These are phyloP conservation scores for Tylopilus balloui DNA, from an alignment of 768 basidiomycete genomes.

Conservation along the genomic window DNA sequence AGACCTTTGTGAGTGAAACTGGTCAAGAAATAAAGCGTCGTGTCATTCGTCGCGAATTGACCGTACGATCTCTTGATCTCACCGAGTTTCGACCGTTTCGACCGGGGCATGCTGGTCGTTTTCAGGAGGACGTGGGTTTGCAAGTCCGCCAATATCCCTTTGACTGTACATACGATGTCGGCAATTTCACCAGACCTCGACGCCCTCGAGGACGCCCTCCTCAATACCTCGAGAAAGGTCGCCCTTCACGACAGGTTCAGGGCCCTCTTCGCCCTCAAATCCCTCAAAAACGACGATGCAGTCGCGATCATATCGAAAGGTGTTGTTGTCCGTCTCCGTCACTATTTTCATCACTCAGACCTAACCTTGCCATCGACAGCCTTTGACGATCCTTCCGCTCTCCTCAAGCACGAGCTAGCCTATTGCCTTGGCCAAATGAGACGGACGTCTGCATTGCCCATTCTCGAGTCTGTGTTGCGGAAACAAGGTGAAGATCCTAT, in stretches of 20 bases:
- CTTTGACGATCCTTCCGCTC: slow-evolving; percentile 79
- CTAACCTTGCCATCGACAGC: slow-evolving; percentile 41
- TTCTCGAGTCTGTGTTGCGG: slow-evolving; percentile 71
- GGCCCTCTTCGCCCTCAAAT: slow-evolving; percentile 88
- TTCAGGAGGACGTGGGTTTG: slow-evolving; percentile 26
- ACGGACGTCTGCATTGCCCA: slow-evolving; percentile 64
- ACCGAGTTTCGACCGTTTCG: slow-evolving; percentile 88
- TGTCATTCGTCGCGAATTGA: slow-evolving; percentile 1
- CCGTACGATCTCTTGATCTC: slow-evolving; percentile 30
- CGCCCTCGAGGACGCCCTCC: slow-evolving; percentile 67
- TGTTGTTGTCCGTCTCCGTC: slow-evolving; percentile 27
- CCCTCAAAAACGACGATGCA: slow-evolving; percentile 72
- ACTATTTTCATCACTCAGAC: neutral
- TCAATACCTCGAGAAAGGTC: slow-evolving; percentile 68
- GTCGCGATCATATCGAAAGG: slow-evolving; percentile 85
- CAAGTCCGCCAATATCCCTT: slow-evolving; percentile 44
- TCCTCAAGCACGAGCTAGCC: slow-evolving; percentile 95
- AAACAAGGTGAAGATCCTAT: slow-evolving; percentile 79
- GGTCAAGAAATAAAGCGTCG: slow-evolving; percentile 20
- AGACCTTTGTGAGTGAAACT: slow-evolving; percentile 93
- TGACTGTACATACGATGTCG: slow-evolving; percentile 24
- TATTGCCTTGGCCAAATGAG: slow-evolving; percentile 96
- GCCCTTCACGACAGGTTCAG: slow-evolving; percentile 86
- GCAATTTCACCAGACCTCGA: slow-evolving; percentile 51
- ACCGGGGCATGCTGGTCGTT: slow-evolving; percentile 66